Evolutionary conservation across 306 rosid species (phyloP), one percentile per base, ranked within the genome.

Genomic region (Rosa chinensis): DNA sequence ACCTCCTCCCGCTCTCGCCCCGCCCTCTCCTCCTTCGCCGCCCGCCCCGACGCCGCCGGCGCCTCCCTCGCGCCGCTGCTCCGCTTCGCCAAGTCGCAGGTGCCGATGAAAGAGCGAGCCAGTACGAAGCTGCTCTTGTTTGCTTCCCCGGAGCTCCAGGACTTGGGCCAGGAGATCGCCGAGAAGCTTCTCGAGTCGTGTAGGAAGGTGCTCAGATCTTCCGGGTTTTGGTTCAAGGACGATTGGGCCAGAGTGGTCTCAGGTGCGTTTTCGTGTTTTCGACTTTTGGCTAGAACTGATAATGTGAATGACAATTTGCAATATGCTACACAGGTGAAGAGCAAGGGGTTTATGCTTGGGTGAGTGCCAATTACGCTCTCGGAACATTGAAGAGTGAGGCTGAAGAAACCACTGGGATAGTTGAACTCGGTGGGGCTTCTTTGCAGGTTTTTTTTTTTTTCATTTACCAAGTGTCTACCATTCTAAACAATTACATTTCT

Each of bases 371-470:
- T 80, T 88, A 78, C 78, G 89, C 81, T 58, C 89, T 88, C 70
- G 91, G 91, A 81, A 83, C 68, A n/a, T 71, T 88, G 86, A 85
- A 85, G 61, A 79, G 80, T 18, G 83, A 85, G 32, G 83, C 89
- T 70, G 81, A 69, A 42, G 89, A 83, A 77, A 85, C 91, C 45
- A 74, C 83, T 72, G 89, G 87, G 74, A 76, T 85, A 52, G 87
- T 88, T 88, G 87, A 85, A 79, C 84, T 88, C 69, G 89, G 89
- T 81, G 89, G 89, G 86, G 83, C 84, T 78, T 88, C 89, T 81
- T 83, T 85, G 84, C 91, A 88, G 89, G 91, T 28, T 28, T 28
- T 28, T 28, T 28, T 28, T 32, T 87, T 80, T 39, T 81, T 72
- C 78, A 79, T 77, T 74, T 76, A 82, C 77, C 88, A 43, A 76